These are phyloP conservation scores for Neospermospora avenae DNA, from an alignment of 2,329 filamentous ascomycete species.

Conservation along the genomic window DNA sequence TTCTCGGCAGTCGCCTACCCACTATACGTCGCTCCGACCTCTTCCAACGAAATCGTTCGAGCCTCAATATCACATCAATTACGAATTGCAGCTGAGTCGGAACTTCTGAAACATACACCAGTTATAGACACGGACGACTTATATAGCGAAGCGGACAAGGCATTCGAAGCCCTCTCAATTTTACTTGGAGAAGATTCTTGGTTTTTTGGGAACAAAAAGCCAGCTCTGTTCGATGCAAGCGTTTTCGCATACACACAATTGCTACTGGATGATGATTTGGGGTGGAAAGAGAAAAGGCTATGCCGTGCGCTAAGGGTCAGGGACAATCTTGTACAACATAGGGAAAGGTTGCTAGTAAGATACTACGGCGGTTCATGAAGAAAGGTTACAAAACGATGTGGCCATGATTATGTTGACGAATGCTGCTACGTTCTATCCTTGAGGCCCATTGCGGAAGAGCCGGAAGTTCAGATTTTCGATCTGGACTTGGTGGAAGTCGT, in stretches of 20 bases:
- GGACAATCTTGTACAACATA: constrained; percentile 63
- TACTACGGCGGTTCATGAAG: constrained; percentile 30
- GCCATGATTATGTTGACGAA: not conserved
- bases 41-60: constrained; percentile 59
- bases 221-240: constrained; percentile 79
- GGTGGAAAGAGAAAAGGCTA: constrained; percentile 63
- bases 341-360: constrained; percentile 49
- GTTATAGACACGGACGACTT: constrained; percentile 55
- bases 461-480: not conserved
- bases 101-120: constrained; percentile 65
- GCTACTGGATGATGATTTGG: constrained; percentile 57
- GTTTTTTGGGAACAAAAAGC: constrained; percentile 54
- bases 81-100: constrained; percentile 66
- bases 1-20: constrained; percentile 59
- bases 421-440: not conserved
- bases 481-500: not conserved
- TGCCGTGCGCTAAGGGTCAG: constrained; percentile 53
- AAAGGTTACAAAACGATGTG: not conserved
- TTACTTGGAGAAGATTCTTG: constrained; percentile 55
- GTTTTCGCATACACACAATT: constrained; percentile 89
- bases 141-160: constrained; percentile 57
- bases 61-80: constrained; percentile 63
- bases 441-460: not conserved
- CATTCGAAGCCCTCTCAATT: constrained; percentile 58
- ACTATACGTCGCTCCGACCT: constrained; percentile 70